These are phyloP conservation scores for Astragalus glycyphyllos DNA, from an alignment of 306 rosid species.

Conservation along the genomic window DNA sequence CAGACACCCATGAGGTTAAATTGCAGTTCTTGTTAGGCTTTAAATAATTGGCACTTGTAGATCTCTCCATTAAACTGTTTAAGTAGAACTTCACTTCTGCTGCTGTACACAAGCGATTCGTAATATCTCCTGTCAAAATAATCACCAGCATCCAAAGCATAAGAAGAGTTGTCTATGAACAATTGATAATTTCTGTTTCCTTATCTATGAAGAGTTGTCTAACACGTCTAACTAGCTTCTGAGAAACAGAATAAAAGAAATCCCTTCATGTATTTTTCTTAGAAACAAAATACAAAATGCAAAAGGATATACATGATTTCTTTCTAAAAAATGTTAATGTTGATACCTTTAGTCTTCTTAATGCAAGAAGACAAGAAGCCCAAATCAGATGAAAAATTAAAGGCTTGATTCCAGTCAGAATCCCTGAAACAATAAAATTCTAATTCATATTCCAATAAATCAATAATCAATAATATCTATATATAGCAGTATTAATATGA, in stretches of 20 bases:
- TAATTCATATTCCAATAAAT: slow-evolving; percentile 27
- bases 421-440: slow-evolving; percentile 62
- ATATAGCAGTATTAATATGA: slow-evolving; percentile 3
- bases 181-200: slow-evolving; percentile 7
- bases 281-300: neutral
- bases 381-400: slow-evolving; percentile 80
- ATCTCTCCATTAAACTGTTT: slow-evolving; percentile 57
- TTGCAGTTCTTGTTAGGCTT: slow-evolving; percentile 90
- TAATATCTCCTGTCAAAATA: slow-evolving; percentile 69
- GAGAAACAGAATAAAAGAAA: slow-evolving; percentile 14
- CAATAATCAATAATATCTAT: neutral
- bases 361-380: slow-evolving; percentile 84
- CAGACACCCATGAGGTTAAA: slow-evolving; percentile 87
- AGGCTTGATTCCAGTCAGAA: slow-evolving; percentile 89
- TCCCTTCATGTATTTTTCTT: slow-evolving; percentile 28
- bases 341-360: slow-evolving; percentile 71
- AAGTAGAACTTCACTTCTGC: slow-evolving; percentile 85
- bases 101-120: slow-evolving; percentile 77
- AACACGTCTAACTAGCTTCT: slow-evolving; percentile 26
- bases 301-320: slow-evolving; percentile 23
- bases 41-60: slow-evolving; percentile 61
- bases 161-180: slow-evolving; percentile 12
- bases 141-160: slow-evolving; percentile 16
- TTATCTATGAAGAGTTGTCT: slow-evolving; percentile 12
- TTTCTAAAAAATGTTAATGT: slow-evolving; percentile 23